These are phyloP conservation scores for Phytophthora pseudosyringae DNA, from an alignment of 352 stramenopile genomes.

Conservation along the genomic window DNA sequence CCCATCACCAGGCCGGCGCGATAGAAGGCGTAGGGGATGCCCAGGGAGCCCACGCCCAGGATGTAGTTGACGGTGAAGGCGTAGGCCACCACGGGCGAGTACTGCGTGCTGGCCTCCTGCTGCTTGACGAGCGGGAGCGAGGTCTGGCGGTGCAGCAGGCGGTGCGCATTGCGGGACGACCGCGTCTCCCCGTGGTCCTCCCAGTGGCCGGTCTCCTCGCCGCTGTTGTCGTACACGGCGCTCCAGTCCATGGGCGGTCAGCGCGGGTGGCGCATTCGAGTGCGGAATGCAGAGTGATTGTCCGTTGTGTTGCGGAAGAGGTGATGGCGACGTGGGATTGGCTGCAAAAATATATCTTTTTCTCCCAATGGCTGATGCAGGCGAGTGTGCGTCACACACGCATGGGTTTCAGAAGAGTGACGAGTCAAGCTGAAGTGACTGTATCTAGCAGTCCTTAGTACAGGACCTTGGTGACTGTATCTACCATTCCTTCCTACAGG, in stretches of 20 bases:
- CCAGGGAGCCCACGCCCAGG: conserved; percentile 90
- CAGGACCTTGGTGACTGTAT: conserved; percentile 79
- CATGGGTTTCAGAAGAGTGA: too few relatives aligned
- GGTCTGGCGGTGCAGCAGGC: conserved; percentile 65
- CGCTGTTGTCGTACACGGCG: conserved; percentile 76
- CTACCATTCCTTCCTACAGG: conserved; percentile 50
- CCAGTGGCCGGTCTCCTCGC: conserved; percentile 66
- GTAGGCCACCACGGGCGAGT: conserved; percentile 83
- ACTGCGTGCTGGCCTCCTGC: conserved; percentile 40
- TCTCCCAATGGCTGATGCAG: not conserved
- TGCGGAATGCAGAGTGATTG: conserved; percentile 6
- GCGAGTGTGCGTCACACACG: not conserved
- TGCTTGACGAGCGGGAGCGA: conserved; percentile 53
- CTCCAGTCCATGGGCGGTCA: conserved; percentile 72
- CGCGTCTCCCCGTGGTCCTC: conserved; percentile 77
- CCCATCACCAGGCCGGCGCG: conserved; percentile 78
- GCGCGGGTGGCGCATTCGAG: not conserved
- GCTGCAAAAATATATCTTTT: too few relatives aligned
- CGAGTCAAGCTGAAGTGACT: too few relatives aligned
- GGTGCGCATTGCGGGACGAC: conserved; percentile 72
- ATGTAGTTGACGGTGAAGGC: conserved; percentile 95
- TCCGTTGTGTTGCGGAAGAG: not conserved
- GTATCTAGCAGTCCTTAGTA: conserved; percentile 34
- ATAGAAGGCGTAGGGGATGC: conserved; percentile 90
- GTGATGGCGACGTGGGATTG: not conserved